Evolutionary conservation across 2,329 filamentous ascomycete genomes (phyloP), one percentile per base, ranked within the genome.

Genomic region (Trichoderma sp.): DNA sequence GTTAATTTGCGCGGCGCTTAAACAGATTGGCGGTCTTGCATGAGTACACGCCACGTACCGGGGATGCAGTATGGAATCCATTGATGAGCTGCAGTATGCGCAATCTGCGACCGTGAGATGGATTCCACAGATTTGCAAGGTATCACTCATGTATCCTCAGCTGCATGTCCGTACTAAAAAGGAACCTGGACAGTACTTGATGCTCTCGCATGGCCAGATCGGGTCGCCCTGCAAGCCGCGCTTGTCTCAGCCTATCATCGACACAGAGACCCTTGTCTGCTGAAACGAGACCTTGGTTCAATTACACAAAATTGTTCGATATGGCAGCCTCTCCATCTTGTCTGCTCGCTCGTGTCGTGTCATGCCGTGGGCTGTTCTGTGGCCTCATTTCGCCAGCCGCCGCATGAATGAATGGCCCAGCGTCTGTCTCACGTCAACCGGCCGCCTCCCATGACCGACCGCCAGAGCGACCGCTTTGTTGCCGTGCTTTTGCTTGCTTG

Each of bases 1-100:
- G 27, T n/a, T 18, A 11, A 63, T 67, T 35, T 65, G 74, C 62
- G 53, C 8, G 74, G 74, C 74, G 74, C 74, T 67, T 75, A 73
- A 59, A 27, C 56, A 63, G 59, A 18, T 21, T 3, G n/a, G 31
- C 56, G 33, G 33, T 41, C 16, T 16, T 41, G 38, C 38, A 41
- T 4, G 38, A 41, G 8, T 65, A 65, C 31, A 14, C 27, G 62
- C 62, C 33, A 33, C 18, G 62, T 64, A 38, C 62, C 31, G 33
- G n/a, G 62, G n/a, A 56, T 68, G 65, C 65, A 38, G 12, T 14
- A 38, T 16, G 35, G 35, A 38, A 38, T 38, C 35, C 33, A 35
- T 35, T 24, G 27, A 66, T n/a, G 21, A 29, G 14, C 38, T 53
- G 65, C 12, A 31, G 29, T 31, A 7, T 31, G 29, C 45, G 45